These are phyloP conservation scores for Amaranthus palmeri DNA, from an alignment of 148 eudicot species.

Conservation along the genomic window DNA sequence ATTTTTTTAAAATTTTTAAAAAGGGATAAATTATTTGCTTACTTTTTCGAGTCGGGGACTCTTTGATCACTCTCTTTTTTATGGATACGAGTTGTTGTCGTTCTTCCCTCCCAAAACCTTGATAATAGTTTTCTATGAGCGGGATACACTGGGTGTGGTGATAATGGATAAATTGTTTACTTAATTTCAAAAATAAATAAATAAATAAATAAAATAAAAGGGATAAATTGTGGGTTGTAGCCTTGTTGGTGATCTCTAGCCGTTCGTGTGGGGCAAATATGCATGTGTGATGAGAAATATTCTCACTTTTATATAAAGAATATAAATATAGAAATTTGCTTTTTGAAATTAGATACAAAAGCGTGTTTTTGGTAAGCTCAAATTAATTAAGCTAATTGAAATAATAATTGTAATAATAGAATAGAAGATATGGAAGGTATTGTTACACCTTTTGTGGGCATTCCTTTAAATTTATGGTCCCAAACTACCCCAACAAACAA, in stretches of 20 bases:
- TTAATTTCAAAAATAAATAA: no score
- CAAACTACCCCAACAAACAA: conserved; percentile 16
- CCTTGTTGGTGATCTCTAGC: neutral
- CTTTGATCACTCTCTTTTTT: no score
- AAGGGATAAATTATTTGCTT: no score
- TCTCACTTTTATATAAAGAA: neutral
- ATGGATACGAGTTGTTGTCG: no score
- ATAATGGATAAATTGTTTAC: no score
- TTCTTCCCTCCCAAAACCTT: no score
- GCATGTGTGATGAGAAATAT: conserved; percentile 7
- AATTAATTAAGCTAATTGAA: neutral
- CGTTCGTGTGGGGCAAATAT: conserved; percentile 5
- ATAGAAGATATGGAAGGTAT: conserved; percentile 11
- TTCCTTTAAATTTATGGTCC: conserved; percentile 19
- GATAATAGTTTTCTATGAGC: no score
- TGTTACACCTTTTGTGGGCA: conserved; percentile 18
- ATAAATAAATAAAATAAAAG: no score
- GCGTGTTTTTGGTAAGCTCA: conserved; percentile 11
- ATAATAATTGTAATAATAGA: neutral
- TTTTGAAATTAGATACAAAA: conserved; percentile 15
- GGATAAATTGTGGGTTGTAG: no score
- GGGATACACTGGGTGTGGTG: no score
- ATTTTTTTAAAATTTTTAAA: no score
- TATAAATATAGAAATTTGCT: neutral
- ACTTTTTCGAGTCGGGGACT: no score